Conservation (phyloP, 345 rosid species). For the Melastoma malabathricum region DNA sequence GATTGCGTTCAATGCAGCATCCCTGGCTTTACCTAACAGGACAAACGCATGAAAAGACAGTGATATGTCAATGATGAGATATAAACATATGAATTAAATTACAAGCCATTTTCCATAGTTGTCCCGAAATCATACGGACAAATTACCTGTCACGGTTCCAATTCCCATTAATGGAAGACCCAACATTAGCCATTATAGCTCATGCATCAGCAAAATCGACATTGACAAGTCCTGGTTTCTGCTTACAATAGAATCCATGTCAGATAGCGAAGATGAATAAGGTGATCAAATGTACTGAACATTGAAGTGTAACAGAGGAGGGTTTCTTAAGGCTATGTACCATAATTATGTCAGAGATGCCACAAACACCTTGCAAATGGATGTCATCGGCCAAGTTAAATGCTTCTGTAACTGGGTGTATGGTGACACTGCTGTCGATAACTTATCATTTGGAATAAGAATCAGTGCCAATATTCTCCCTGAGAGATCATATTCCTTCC, state of each 20-base stretch:
- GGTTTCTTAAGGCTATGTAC: slow-evolving; percentile 18
- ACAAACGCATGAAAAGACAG: background rate
- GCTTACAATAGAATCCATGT: slow-evolving; percentile 9
- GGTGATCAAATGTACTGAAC: background rate
- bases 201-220: slow-evolving; percentile 99
- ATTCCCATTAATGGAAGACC: slow-evolving; percentile 98
- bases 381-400: slow-evolving; percentile 96
- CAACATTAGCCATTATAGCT: slow-evolving; percentile 94
- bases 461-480: slow-evolving; percentile 86
- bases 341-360: slow-evolving; percentile 90
- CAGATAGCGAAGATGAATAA: slow-evolving; percentile 4
- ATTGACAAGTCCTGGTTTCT: slow-evolving; percentile 90
- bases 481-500: slow-evolving; percentile 86
- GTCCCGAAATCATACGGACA: too few relatives aligned
- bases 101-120: too few relatives aligned
- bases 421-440: slow-evolving; percentile 74
- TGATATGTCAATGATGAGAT: too few relatives aligned
- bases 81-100: too few relatives aligned
- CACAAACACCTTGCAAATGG: slow-evolving; percentile 93
- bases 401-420: slow-evolving; percentile 90
- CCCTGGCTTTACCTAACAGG: slow-evolving; percentile 82
- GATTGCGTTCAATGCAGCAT: slow-evolving; percentile 93
- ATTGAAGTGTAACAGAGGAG: background rate
- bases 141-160: slow-evolving; percentile 86
- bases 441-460: slow-evolving; percentile 93